Evolutionary conservation across 2,329 filamentous ascomycete species (phyloP), one percentile per base, ranked within the genome.

Genomic region (Atkinsonella hypoxylon): DNA sequence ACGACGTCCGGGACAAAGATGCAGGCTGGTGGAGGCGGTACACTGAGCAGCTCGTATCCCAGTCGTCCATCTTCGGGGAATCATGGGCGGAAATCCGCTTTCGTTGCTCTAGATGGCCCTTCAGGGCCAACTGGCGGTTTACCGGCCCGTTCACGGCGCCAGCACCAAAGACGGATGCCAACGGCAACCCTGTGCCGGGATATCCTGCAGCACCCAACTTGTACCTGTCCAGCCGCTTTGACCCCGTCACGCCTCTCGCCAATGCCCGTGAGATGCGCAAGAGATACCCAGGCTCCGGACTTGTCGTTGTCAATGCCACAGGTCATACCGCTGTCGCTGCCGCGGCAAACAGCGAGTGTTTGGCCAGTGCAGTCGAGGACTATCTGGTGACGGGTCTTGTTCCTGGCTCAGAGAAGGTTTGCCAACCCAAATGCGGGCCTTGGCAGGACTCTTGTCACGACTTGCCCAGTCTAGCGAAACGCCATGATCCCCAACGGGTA

Each of bases 221-320:
- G 62, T 22, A 70, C 68, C 8, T 57, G 71, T 39, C 54, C 71
- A 47, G 70, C 67, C 53, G 53, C 69, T 3, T 61, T 62, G 71
- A 73, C 46, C 71, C 70, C 11, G 65, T 71, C 11, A 73, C 70
- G 17, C 70, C 70, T 12, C 53, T 67, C 43, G 50, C 2, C 12
- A 49, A 52, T 66, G 72, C 59, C 61, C 70, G 54, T 6, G 51
- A 48, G 32, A 64, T 62, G 57, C 55, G 61, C 7, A 47, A 43
- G 34, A 18, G 45, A 7, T 62, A 67, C 44, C 60, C 61, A 1
- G 62, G 60, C 15, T 56, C 65, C 1, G 53, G 52, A 1, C 55
- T 68, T 11, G 51, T 66, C 20, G 52, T 67, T 4, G 61, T 64
- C 40, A 60, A 67, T 34, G 53, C 51, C 17, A 51, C 61, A 7